A percentile compares a stretch with the other conserved stretches of the same genome.
Conservation (phyloP, 148 eudicot genomes). For the Cornus suecica region DNA sequence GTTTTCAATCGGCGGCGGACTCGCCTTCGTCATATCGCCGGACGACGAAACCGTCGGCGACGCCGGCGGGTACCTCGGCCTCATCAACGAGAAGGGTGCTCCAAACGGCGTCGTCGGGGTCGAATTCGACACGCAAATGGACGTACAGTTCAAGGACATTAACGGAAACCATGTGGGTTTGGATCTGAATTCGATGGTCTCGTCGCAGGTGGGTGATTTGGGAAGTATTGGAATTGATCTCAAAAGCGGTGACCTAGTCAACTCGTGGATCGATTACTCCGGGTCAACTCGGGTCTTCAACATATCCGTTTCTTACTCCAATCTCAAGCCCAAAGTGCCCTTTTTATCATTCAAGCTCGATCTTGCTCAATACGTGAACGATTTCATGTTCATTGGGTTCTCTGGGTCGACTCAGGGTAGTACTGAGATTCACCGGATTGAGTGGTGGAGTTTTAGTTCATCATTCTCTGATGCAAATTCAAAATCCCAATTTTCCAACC, state of each 20-base stretch:
- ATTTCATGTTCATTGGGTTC: slow-evolving; percentile 77
- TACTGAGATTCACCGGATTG: slow-evolving; percentile 69
- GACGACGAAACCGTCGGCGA: slow-evolving; percentile 40
- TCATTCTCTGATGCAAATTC: slow-evolving; percentile 34
- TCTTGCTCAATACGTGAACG: slow-evolving; percentile 40
- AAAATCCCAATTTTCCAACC: slow-evolving; percentile 4
- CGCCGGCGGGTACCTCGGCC: slow-evolving; percentile 53
- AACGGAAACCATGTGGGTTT: slow-evolving; percentile 86
- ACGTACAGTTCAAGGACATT: slow-evolving; percentile 64
- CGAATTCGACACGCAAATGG: slow-evolving; percentile 88
- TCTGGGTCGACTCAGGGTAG: slow-evolving; percentile 91
- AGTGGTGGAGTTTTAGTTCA: slow-evolving; percentile 89
- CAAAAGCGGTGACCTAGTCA: slow-evolving; percentile 69
- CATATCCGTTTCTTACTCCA: slow-evolving; percentile 65
- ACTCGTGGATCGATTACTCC: slow-evolving; percentile 75
- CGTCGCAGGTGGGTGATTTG: slow-evolving; percentile 50
- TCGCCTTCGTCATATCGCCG: slow-evolving; percentile 68
- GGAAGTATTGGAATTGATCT: slow-evolving; percentile 53
- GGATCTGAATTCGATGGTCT: slow-evolving; percentile 63
- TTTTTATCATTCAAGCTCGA: slow-evolving; percentile 41
- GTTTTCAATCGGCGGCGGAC: slow-evolving; percentile 76
- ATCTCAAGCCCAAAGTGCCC: slow-evolving; percentile 61
- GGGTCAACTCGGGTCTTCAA: slow-evolving; percentile 38
- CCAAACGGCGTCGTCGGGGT: slow-evolving; percentile 54
- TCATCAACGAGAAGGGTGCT: slow-evolving; percentile 21